A percentile compares a stretch with the other conserved stretches of the same genome.
Conservation (phyloP, 129 eudicot genomes). For the Saussurea involucrata region DNA sequence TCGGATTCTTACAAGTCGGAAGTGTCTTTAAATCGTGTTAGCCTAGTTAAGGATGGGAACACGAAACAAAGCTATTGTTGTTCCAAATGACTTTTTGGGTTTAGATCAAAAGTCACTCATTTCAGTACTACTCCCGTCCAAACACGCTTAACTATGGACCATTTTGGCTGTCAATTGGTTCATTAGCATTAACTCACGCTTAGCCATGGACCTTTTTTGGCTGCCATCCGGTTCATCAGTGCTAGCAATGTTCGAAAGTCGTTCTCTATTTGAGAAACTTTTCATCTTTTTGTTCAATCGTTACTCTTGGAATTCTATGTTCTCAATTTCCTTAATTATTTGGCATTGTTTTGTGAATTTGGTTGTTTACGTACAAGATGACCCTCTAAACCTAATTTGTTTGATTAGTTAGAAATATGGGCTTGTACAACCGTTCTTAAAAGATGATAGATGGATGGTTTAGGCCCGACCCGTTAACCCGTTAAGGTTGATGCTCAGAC, state of each 20-base stretch:
- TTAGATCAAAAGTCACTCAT: slow-evolving; percentile 5
- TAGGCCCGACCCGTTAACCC: too few species aligned
- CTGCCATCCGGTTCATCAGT: not conserved
- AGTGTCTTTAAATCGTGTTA: slow-evolving; percentile 67
- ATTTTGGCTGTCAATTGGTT: not conserved
- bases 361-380: not conserved
- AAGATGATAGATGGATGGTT: too few species aligned
- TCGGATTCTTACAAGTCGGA: slow-evolving; percentile 83
- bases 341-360: not conserved
- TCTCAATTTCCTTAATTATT: slow-evolving; percentile 1
- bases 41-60: slow-evolving; percentile 43
- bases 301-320: slow-evolving; percentile 15
- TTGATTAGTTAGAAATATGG: not conserved
- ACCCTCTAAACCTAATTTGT: too few species aligned
- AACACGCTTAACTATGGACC: not conserved
- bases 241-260: not conserved
- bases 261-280: not conserved
- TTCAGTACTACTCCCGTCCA: not conserved
- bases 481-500: too few species aligned
- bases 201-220: not conserved
- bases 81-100: slow-evolving; percentile 36
- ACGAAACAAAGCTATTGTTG: slow-evolving; percentile 54
- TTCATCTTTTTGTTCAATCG: not conserved
- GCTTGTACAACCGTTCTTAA: too few species aligned
- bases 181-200: not conserved